Evolutionary conservation across 192 early-diverging fungal species (phyloP).

Genomic region (Diversispora eburnea): DNA sequence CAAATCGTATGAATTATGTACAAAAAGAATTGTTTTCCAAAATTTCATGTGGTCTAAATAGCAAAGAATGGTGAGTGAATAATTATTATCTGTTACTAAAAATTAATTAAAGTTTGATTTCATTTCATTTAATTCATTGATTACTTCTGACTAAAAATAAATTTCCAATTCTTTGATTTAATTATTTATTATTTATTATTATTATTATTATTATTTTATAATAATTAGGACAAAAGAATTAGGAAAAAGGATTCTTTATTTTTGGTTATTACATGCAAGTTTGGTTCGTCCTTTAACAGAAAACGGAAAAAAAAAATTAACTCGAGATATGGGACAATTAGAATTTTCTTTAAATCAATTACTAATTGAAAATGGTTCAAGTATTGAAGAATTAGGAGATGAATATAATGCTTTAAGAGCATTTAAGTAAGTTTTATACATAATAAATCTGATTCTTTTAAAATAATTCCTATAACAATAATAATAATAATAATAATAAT

Average conservation of each 20-base stretch:
- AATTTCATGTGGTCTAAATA: constrained; percentile 60
- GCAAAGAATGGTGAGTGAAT: constrained; percentile 50
- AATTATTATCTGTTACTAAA: neutral
- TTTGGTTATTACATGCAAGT: constrained; percentile 67
- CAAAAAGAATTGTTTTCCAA: constrained; percentile 51
- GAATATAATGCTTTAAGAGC: constrained; percentile 56
- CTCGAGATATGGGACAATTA: constrained; percentile 68
- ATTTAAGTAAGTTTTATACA: constrained; percentile 43
- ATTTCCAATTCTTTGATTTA: neutral
- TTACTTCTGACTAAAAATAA: neutral
- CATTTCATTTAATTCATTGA: no score
- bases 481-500: neutral
- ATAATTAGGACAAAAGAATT: constrained; percentile 33
- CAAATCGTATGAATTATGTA: constrained; percentile 54
- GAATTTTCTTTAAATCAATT: constrained; percentile 67
- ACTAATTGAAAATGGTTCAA: constrained; percentile 52
- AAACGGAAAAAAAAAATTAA: constrained; percentile 60
- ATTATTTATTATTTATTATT: constrained; percentile 1
- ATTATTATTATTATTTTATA: neutral
- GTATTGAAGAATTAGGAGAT: constrained; percentile 57
- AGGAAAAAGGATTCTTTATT: constrained; percentile 39
- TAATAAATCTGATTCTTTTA: neutral
- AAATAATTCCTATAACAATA: no score
- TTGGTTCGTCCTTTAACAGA: constrained; percentile 60
- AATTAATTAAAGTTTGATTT: no score